These are phyloP conservation scores for Ormosia emarginata DNA, from an alignment of 306 rosid genomes.

Conservation along the genomic window DNA sequence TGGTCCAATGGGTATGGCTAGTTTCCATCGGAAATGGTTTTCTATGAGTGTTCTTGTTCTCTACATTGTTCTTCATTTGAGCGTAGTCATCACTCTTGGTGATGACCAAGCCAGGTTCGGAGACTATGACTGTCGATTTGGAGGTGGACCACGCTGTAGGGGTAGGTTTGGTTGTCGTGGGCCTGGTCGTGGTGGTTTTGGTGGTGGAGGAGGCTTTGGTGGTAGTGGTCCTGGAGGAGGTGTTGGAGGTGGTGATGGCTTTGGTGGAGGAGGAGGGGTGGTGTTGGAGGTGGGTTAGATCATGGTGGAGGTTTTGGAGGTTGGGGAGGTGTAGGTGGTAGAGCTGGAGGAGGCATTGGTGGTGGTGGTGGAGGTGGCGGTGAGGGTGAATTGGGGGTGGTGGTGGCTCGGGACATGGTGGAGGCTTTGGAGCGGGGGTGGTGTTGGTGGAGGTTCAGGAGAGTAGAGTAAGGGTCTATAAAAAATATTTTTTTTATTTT, in stretches of 20 bases:
- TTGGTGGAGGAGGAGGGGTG: conserved; percentile 37
- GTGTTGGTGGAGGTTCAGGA: conserved; percentile 20
- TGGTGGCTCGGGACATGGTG: conserved; percentile 34
- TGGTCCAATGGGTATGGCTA: conserved; percentile 39
- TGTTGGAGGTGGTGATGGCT: neutral
- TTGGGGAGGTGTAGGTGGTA: conserved; percentile 34
- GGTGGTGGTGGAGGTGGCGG: conserved; percentile 34
- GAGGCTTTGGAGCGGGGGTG: conserved; percentile 17
- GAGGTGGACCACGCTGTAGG: conserved; percentile 49
- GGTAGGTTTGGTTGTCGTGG: conserved; percentile 48
- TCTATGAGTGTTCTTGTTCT: conserved; percentile 36
- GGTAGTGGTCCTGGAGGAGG: neutral
- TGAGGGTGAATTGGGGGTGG: conserved; percentile 43
- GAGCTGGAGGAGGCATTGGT: conserved; percentile 27
- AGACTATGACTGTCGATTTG: conserved; percentile 46
- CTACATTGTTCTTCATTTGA: conserved; percentile 54
- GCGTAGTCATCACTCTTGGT: conserved; percentile 34
- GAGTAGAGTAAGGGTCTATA: no score
- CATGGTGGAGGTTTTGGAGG: conserved; percentile 43
- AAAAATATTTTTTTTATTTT: no score
- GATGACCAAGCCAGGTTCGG: conserved; percentile 49
- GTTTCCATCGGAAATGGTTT: conserved; percentile 44
- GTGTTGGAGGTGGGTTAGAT: conserved; percentile 28
- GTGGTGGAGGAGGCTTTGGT: conserved; percentile 19
- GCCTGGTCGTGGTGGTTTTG: conserved; percentile 19